Evolutionary conservation across 1,284 basidiomycete species (phyloP).

Genomic region (Puccinia horiana): DNA sequence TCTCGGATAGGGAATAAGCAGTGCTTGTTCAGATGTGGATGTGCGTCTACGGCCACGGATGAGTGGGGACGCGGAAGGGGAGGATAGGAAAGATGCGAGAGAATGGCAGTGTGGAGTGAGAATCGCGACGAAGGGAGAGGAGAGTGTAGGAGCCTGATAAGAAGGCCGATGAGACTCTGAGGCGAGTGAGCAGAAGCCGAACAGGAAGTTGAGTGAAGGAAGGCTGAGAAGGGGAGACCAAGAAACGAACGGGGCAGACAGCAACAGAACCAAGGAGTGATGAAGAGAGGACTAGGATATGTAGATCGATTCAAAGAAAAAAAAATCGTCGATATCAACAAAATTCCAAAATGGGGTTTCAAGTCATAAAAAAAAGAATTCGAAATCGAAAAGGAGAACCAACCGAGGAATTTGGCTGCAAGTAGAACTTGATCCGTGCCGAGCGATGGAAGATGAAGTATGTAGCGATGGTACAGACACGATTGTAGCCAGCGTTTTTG

Average conservation of each 20-base stretch:
- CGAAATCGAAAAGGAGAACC: background rate
- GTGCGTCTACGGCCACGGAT: background rate
- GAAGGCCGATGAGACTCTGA: too few species aligned
- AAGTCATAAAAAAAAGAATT: background rate
- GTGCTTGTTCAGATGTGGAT: background rate
- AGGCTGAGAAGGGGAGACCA: background rate
- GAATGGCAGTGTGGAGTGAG: too few species aligned
- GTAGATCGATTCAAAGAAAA: background rate
- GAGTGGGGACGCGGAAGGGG: too few species aligned
- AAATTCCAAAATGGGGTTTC: too few species aligned
- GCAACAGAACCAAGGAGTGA: background rate
- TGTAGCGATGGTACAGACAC: background rate
- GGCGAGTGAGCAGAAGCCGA: too few species aligned
- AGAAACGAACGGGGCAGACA: conserved; percentile 15
- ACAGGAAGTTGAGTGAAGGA: too few species aligned
- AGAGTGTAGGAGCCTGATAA: too few species aligned
- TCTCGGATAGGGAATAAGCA: background rate
- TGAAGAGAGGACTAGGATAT: background rate
- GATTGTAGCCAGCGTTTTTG: background rate
- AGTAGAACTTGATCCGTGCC: background rate
- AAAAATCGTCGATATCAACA: background rate
- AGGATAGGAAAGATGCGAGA: too few species aligned
- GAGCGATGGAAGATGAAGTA: background rate
- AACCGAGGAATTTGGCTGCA: too few species aligned
- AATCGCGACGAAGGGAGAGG: too few species aligned